These are phyloP conservation scores for Evansstolkia leycettana DNA, from an alignment of 495 filamentous ascomycete genomes.

Conservation along the genomic window DNA sequence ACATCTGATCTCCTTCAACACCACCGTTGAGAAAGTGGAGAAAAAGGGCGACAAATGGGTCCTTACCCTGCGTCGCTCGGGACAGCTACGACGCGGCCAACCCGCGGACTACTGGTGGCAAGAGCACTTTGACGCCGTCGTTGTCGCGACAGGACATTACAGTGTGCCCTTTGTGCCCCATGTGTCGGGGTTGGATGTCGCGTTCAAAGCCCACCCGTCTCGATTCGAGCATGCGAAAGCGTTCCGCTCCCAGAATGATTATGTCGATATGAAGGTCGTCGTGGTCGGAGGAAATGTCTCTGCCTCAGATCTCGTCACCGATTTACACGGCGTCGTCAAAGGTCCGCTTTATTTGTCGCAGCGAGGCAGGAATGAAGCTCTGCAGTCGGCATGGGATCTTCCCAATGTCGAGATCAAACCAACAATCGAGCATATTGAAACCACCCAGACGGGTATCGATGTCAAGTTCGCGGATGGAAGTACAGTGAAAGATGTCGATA, in stretches of 20 bases:
- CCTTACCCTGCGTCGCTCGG: slow-evolving; percentile 22
- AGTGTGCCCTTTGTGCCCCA: slow-evolving; percentile 57
- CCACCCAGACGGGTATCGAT: slow-evolving; percentile 20
- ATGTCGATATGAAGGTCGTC: slow-evolving; percentile 19
- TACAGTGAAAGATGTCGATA: slow-evolving; percentile 34
- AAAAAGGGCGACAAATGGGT: slow-evolving; percentile 23
- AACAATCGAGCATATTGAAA: slow-evolving; percentile 32
- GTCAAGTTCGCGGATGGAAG: slow-evolving; percentile 38
- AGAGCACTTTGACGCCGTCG: slow-evolving; percentile 53
- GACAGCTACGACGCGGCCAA: slow-evolving; percentile 3
- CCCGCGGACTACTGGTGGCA: slow-evolving; percentile 31
- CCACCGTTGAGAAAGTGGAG: slow-evolving; percentile 26
- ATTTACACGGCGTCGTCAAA: slow-evolving; percentile 18
- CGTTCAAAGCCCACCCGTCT: slow-evolving; percentile 18
- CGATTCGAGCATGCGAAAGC: slow-evolving; percentile 29
- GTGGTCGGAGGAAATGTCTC: slow-evolving; percentile 33
- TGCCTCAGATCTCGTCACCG: slow-evolving; percentile 28
- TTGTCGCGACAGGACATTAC: slow-evolving; percentile 75
- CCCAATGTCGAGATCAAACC: slow-evolving; percentile 31
- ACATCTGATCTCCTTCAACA: slow-evolving; percentile 25
- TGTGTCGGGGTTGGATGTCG: slow-evolving; percentile 32
- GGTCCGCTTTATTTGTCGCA: slow-evolving; percentile 24
- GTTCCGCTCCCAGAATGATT: slow-evolving; percentile 14
- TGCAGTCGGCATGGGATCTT: slow-evolving; percentile 37
- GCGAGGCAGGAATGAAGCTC: slow-evolving; percentile 33